These are phyloP conservation scores for Fomitopsis serialis DNA, from an alignment of 768 basidiomycete species.

Conservation along the genomic window DNA sequence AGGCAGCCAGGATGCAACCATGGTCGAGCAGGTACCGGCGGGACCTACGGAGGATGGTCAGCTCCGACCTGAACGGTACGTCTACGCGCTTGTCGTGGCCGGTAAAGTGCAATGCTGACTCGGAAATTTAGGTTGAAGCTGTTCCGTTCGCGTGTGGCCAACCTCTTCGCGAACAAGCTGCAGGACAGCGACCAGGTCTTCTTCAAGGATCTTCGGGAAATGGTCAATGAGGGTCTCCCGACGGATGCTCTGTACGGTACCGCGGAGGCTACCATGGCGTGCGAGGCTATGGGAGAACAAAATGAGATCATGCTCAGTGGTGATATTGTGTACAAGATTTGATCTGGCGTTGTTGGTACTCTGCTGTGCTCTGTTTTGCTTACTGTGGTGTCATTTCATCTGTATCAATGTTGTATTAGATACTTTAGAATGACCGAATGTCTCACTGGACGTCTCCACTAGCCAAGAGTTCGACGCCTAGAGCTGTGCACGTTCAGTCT, in stretches of 20 bases:
- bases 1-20: constrained; percentile 60
- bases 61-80: constrained; percentile 56
- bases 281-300: constrained; percentile 68
- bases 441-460: too few species aligned
- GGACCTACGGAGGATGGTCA: constrained; percentile 36
- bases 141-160: constrained; percentile 76
- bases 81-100: constrained; percentile 6
- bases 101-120: too few species aligned
- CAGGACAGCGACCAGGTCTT: constrained; percentile 77
- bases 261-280: constrained; percentile 70
- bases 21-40: constrained; percentile 43
- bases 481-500: too few species aligned
- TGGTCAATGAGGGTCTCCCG: constrained; percentile 72
- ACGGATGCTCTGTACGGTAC: constrained; percentile 72
- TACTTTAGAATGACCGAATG: too few species aligned
- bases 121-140: constrained; percentile 77
- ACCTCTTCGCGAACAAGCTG: constrained; percentile 59
- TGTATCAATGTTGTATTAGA: too few species aligned
- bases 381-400: too few species aligned
- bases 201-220: constrained; percentile 60
- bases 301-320: constrained; percentile 89
- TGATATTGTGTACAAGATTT: constrained; percentile 82
- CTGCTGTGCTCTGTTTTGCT: background rate
- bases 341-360: constrained; percentile 10
- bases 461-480: too few species aligned